Conservation (phyloP, 2,329 filamentous ascomycete genomes). For the Lasiodiplodia sp. region DNA sequence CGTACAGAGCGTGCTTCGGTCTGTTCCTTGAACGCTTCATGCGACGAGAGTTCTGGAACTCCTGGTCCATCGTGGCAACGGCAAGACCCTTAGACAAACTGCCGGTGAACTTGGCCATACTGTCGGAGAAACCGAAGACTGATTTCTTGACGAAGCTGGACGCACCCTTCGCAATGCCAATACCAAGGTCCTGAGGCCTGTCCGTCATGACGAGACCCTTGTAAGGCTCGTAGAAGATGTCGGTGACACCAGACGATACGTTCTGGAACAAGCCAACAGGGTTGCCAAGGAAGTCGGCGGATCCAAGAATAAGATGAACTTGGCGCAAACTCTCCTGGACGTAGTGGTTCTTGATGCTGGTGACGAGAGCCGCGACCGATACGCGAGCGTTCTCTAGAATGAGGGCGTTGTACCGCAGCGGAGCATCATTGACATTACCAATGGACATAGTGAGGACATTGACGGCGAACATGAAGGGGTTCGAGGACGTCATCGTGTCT, state of each 20-base stretch:
- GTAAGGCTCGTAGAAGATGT: constrained; percentile 99
- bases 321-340: constrained; percentile 95
- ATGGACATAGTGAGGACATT: constrained; percentile 99
- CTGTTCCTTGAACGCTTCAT: constrained; percentile 93
- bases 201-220: constrained; percentile 97
- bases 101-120: constrained; percentile 96
- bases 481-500: constrained; percentile 85
- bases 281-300: constrained; percentile 96
- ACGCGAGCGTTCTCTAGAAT: constrained; percentile 95
- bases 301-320: constrained; percentile 96
- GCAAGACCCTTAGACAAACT: constrained; percentile 96
- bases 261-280: constrained; percentile 98
- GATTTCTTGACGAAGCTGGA: constrained; percentile 99
- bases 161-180: constrained; percentile 95
- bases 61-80: constrained; percentile 94
- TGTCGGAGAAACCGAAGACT: constrained; percentile 96
- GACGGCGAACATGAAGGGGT: constrained; percentile 98
- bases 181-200: constrained; percentile 89
- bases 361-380: constrained; percentile 81
- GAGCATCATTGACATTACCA: constrained; percentile 98
- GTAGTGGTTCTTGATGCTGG: constrained; percentile 92
- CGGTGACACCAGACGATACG: constrained; percentile 93
- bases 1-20: constrained; percentile 96
- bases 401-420: constrained; percentile 89
- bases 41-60: constrained; percentile 94